Evolutionary conservation across 225 moss, liverwort and hornwort genomes (phyloP), one percentile per base, ranked within the genome.

Genomic region (Thuidium tamariscinum): DNA sequence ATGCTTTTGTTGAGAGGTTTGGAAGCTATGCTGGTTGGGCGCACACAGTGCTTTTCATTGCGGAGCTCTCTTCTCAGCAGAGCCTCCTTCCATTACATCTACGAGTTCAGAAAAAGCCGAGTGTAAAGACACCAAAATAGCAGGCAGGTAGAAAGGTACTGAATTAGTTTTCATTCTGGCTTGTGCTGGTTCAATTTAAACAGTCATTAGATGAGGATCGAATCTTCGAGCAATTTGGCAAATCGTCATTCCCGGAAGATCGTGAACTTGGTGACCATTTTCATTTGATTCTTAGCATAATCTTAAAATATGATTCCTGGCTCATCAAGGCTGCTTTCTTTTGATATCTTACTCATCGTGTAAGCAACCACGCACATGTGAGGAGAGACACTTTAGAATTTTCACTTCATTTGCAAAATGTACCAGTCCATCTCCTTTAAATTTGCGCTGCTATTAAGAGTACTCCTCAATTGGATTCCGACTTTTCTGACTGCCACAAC

Each of bases 21-120:
- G 99, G 99, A 49, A 95, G 90, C 83, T 96, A 99, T 92, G 99
- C 99, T 82, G 97, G 99, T 41, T 99, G 99, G 99, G 99, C 99
- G 11, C 99, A 96, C 90, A 97, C 96, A 11, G 96, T 99, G 70
- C 94, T 99, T 70, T 99, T 99, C 73, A 99, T 97, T 88, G 94
- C 99, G 36, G 99, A 99, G 91, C 96, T 99, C 64, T 93, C 99
- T 74, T 96, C 97, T 76, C 95, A 95, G 80, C 99, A 96, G 88
- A 84, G 41, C 49, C 91, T 96, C 18, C 91, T 99, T 84, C 99
- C 97, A 72, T 76, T 89, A 25, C 95, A 99, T 89, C 82, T 99
- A 64, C 91, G 94, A 88, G 91, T 88, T 83, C 94, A 79, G 59
- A 95, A 92, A 59, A 89, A 89, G 80, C 77, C 77, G 86, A 84